Conservation (phyloP, 352 stramenopile species). For the Globisporangium parvum region DNA sequence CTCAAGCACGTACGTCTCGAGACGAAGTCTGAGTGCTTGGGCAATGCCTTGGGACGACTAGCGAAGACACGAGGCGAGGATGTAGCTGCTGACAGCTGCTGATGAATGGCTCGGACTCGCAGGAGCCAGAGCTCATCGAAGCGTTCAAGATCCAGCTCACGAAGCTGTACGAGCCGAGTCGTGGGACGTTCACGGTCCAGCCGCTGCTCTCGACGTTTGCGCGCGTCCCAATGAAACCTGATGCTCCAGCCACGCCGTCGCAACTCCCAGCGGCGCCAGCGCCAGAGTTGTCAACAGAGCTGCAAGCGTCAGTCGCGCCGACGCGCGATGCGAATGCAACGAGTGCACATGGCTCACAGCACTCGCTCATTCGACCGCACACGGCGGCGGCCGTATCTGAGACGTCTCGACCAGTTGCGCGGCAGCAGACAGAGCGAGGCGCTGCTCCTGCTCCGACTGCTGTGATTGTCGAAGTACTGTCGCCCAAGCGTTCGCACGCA, state of each 20-base stretch:
- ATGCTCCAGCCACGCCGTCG: neutral
- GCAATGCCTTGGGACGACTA: too few species aligned
- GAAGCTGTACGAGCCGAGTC: slow-evolving; percentile 56
- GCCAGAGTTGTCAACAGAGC: too few species aligned
- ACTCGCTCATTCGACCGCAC: slow-evolving; percentile 5
- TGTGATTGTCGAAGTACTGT: slow-evolving; percentile 10
- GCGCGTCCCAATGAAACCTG: slow-evolving; percentile 5
- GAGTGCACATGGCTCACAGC: neutral
- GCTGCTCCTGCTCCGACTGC: neutral
- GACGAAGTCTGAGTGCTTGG: neutral
- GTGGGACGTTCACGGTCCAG: slow-evolving; percentile 58
- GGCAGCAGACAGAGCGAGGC: neutral
- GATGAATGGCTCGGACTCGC: neutral
- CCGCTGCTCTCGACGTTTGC: slow-evolving; percentile 42
- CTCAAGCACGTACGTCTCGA: slow-evolving; percentile 52
- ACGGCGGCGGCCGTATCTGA: too few species aligned
- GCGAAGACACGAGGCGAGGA: neutral
- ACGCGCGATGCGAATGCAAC: too few species aligned
- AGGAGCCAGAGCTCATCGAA: slow-evolving; percentile 53
- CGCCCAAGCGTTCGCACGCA: neutral
- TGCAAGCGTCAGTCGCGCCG: too few species aligned
- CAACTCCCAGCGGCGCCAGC: neutral
- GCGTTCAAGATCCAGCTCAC: slow-evolving; percentile 50
- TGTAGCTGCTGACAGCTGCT: neutral
- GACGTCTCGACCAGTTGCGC: too few species aligned